phyloP scores from a whole-genome alignment of 495 filamentous ascomycete genomes.

The Xylaria palmicola region DNA sequence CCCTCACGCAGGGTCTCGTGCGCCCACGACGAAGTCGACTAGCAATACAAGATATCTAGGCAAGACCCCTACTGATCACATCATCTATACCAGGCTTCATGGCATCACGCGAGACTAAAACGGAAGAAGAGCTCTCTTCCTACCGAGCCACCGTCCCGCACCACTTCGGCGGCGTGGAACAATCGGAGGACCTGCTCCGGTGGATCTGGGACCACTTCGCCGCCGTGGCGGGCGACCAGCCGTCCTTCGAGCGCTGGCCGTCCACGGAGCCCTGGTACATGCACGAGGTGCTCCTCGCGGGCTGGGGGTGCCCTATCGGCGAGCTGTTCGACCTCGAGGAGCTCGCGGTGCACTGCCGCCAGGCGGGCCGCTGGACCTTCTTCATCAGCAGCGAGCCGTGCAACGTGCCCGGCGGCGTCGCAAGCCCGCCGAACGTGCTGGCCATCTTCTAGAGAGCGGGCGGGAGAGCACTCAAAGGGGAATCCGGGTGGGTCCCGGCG shows the following conservation, averaged over 20 bases:
- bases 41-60: not conserved
- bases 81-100: conserved; percentile 40
- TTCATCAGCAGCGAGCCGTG: conserved; percentile 48
- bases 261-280: conserved; percentile 24
- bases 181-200: conserved; percentile 40
- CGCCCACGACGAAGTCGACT: too few relatives aligned
- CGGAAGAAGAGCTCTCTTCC: conserved; percentile 31
- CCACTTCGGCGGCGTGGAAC: conserved; percentile 52
- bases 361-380: conserved; percentile 41
- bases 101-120: conserved; percentile 29
- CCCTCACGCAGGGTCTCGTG: too few relatives aligned
- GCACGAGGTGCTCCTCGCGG: conserved; percentile 47
- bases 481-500: too few relatives aligned
- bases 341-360: conserved; percentile 36
- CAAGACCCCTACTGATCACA: not conserved
- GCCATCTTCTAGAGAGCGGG: conserved; percentile 43
- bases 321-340: conserved; percentile 50
- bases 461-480: too few relatives aligned
- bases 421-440: conserved; percentile 48
- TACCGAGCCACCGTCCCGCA: conserved; percentile 34
- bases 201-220: conserved; percentile 49
- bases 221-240: conserved; percentile 55
- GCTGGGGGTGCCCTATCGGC: conserved; percentile 52
- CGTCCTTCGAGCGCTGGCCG: conserved; percentile 49
- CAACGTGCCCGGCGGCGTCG: conserved; percentile 49